Percentiles rank a stretch among this genome's conserved stretches.
Conservation (phyloP, 371 early-diverging fungal species). For the Mucor racemosus region DNA sequence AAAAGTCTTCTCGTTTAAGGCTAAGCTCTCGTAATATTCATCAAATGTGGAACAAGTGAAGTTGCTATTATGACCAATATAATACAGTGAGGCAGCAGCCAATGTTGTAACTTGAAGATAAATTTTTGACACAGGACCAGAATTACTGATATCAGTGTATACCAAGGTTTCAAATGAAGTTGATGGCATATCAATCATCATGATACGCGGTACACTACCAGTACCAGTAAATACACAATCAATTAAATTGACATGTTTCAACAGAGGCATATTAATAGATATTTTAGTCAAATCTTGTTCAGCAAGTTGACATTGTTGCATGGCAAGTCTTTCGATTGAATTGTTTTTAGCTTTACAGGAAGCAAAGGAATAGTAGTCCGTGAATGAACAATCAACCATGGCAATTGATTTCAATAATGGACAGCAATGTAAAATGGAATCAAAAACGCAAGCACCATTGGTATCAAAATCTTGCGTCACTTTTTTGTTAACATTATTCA, state of each 20-base stretch:
- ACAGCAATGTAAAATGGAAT: not conserved
- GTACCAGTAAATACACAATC: not conserved
- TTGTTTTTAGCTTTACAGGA: not conserved
- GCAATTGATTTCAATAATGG: not conserved
- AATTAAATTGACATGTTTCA: not conserved
- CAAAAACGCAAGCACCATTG: not conserved
- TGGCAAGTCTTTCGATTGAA: not conserved
- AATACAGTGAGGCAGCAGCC: not conserved
- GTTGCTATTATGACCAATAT: not conserved
- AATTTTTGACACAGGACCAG: not conserved
- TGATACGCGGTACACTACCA: not conserved
- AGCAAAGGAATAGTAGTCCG: not conserved
- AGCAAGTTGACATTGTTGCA: not conserved
- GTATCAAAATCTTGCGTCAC: not conserved
- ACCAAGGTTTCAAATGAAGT: not conserved
- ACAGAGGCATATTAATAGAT: not conserved
- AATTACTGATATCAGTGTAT: not conserved
- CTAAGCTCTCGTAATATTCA: not conserved
- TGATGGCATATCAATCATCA: not conserved
- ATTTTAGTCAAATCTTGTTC: not conserved
- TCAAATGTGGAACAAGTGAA: not conserved
- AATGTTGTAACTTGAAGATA: not conserved
- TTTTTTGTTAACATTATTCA: not conserved
- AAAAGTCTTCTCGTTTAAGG: not conserved
- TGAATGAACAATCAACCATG: not conserved